phyloP scores from a whole-genome alignment of 306 rosid genomes.

The Vachellia pachyceras region DNA sequence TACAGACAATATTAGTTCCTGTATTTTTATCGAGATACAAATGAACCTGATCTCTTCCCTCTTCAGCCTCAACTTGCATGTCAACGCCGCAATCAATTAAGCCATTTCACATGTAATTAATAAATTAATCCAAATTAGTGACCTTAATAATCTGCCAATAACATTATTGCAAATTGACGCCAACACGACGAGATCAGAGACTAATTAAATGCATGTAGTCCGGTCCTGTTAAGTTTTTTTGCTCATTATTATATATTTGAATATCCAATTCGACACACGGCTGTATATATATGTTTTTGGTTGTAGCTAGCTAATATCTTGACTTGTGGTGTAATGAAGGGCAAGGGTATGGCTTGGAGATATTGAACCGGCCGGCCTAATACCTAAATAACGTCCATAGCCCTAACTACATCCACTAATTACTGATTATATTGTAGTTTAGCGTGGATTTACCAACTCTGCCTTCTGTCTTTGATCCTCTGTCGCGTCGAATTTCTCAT shows the following conservation, averaged over 20 bases:
- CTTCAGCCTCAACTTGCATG: slow-evolving; percentile 7
- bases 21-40: slow-evolving; percentile 40
- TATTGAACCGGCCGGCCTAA: slow-evolving; percentile 61
- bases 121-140: not conserved
- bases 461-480: slow-evolving; percentile 31
- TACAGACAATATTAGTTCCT: slow-evolving; percentile 44
- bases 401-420: slow-evolving; percentile 48
- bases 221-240: not conserved
- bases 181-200: not conserved
- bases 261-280: not conserved
- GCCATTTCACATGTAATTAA: not conserved
- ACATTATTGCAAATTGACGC: not conserved
- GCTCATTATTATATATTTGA: not conserved
- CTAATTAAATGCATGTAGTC: slow-evolving; percentile 6
- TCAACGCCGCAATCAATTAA: not conserved
- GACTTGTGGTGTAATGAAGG: slow-evolving; percentile 32
- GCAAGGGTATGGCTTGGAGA: slow-evolving; percentile 40
- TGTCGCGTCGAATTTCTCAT: slow-evolving; percentile 14
- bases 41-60: slow-evolving; percentile 37
- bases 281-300: not conserved
- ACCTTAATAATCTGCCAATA: not conserved
- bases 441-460: slow-evolving; percentile 56
- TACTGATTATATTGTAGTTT: slow-evolving; percentile 42
- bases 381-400: slow-evolving; percentile 41
- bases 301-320: slow-evolving; percentile 26